phyloP scores from a whole-genome alignment of 1,139 yeast species.

The Scheffersomyces lignicola region DNA sequence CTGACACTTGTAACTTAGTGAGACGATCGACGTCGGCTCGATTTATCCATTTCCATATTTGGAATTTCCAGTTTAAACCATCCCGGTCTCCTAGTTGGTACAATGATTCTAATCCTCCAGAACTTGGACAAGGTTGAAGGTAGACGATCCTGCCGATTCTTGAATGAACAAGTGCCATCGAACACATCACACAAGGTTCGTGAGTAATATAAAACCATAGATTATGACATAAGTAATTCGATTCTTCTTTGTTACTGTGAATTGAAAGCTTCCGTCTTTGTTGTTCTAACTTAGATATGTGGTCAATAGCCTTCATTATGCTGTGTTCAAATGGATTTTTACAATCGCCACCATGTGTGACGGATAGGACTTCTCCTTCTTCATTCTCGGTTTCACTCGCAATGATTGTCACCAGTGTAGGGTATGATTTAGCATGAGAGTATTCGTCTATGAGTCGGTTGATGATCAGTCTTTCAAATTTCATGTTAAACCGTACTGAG shows the following conservation, averaged over 20 bases:
- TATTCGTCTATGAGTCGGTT: slow-evolving; percentile 15
- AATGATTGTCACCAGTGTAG: slow-evolving; percentile 20
- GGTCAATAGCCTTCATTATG: slow-evolving; percentile 66
- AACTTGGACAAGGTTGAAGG: slow-evolving; percentile 36
- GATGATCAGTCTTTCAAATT: slow-evolving; percentile 42
- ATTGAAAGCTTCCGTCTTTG: slow-evolving; percentile 24
- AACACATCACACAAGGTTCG: slow-evolving; percentile 96
- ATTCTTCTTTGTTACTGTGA: slow-evolving; percentile 11
- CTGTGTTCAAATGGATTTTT: slow-evolving; percentile 65
- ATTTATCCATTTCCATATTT: slow-evolving; percentile 67
- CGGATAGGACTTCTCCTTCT: slow-evolving; percentile 5
- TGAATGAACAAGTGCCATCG: slow-evolving; percentile 95
- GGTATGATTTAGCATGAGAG: background rate
- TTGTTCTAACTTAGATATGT: slow-evolving; percentile 54
- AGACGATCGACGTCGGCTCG: slow-evolving; percentile 19
- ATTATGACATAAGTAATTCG: slow-evolving; percentile 69
- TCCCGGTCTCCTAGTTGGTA: slow-evolving; percentile 73
- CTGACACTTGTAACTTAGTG: background rate
- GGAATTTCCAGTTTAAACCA: slow-evolving; percentile 77
- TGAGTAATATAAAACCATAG: slow-evolving; percentile 84
- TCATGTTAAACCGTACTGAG: slow-evolving; percentile 49
- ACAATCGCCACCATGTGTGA: slow-evolving; percentile 19
- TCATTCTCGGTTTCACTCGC: slow-evolving; percentile 16
- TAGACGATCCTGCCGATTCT: slow-evolving; percentile 72
- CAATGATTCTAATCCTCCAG: slow-evolving; percentile 60